phyloP scores from a whole-genome alignment of 2,329 filamentous ascomycete genomes.

The Phyllosticta paracitricarpa region DNA sequence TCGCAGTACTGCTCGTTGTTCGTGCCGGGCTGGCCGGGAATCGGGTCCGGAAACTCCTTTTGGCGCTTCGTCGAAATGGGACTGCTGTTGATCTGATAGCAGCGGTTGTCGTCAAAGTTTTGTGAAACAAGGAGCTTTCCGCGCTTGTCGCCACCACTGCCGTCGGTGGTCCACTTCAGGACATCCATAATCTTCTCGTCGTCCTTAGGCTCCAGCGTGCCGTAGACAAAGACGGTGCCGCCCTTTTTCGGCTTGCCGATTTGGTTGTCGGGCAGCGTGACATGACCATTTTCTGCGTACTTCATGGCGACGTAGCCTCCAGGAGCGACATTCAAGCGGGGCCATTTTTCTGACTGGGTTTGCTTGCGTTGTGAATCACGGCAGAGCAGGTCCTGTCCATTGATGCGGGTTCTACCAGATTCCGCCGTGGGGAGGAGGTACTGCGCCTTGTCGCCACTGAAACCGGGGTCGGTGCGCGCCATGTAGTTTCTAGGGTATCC shows the following conservation, averaged over 20 bases:
- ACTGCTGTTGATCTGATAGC: slow-evolving; percentile 65
- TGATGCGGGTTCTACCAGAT: slow-evolving; percentile 36
- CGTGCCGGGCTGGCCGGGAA: slow-evolving; percentile 37
- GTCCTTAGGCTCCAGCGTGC: slow-evolving; percentile 36
- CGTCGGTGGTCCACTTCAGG: slow-evolving; percentile 71
- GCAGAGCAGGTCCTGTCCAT: slow-evolving; percentile 50
- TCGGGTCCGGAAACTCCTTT: slow-evolving; percentile 43
- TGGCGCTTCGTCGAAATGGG: slow-evolving; percentile 51
- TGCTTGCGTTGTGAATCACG: slow-evolving; percentile 50
- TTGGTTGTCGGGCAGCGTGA: slow-evolving; percentile 31
- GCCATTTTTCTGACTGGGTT: slow-evolving; percentile 46
- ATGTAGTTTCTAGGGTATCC: slow-evolving; percentile 70
- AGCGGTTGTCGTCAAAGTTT: slow-evolving; percentile 83
- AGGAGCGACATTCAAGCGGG: slow-evolving; percentile 49
- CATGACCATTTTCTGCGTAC: slow-evolving; percentile 43
- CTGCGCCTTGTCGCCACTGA: slow-evolving; percentile 53
- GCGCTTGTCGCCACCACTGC: slow-evolving; percentile 68
- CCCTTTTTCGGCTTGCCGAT: slow-evolving; percentile 33
- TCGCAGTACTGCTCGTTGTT: slow-evolving; percentile 51
- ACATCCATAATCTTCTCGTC: slow-evolving; percentile 54
- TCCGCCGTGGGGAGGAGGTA: slow-evolving; percentile 50
- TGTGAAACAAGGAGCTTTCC: slow-evolving; percentile 67
- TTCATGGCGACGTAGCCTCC: slow-evolving; percentile 39
- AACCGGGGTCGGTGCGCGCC: slow-evolving; percentile 45
- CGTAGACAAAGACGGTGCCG: slow-evolving; percentile 40